phyloP scores from a whole-genome alignment of 2,329 filamentous ascomycete species.

The Rhexocercosporidium sp. region DNA sequence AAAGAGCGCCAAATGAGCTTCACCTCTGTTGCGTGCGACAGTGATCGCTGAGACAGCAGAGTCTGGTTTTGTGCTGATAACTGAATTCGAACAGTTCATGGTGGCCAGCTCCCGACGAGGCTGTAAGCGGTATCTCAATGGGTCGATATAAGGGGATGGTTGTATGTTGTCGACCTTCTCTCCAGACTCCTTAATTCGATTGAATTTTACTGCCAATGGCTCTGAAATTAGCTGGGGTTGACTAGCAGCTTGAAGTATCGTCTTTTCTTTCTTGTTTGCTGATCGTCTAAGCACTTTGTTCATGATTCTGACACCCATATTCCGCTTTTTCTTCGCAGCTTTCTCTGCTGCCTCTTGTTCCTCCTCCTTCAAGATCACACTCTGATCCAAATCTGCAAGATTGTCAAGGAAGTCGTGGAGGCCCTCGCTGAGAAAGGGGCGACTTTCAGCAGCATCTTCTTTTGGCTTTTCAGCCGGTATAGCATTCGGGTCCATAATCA shows the following conservation, averaged over 20 bases:
- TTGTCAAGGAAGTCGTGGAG: slow-evolving; percentile 1
- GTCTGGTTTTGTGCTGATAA: slow-evolving; percentile 4
- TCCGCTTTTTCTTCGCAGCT: background rate
- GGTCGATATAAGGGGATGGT: slow-evolving; percentile 16
- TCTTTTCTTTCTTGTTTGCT: background rate
- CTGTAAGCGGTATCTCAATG: slow-evolving; percentile 18
- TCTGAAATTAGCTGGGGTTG: background rate
- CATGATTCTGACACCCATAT: background rate
- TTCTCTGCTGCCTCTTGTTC: background rate
- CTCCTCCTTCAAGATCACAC: background rate
- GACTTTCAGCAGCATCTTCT: background rate
- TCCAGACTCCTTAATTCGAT: background rate
- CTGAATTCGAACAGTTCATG: background rate
- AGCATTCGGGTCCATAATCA: background rate
- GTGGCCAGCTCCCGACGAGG: slow-evolving; percentile 18
- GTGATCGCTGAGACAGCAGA: slow-evolving; percentile 6
- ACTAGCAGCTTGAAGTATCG: too few relatives aligned
- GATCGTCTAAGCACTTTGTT: background rate
- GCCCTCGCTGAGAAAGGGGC: background rate
- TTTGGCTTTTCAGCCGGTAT: background rate
- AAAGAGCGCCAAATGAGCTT: background rate
- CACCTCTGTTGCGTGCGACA: slow-evolving; percentile 13
- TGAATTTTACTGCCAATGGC: background rate
- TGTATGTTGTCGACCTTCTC: background rate
- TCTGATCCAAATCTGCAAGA: background rate